These are phyloP conservation scores for Peronospora destructor DNA, from an alignment of 352 stramenopile genomes.

Conservation along the genomic window DNA sequence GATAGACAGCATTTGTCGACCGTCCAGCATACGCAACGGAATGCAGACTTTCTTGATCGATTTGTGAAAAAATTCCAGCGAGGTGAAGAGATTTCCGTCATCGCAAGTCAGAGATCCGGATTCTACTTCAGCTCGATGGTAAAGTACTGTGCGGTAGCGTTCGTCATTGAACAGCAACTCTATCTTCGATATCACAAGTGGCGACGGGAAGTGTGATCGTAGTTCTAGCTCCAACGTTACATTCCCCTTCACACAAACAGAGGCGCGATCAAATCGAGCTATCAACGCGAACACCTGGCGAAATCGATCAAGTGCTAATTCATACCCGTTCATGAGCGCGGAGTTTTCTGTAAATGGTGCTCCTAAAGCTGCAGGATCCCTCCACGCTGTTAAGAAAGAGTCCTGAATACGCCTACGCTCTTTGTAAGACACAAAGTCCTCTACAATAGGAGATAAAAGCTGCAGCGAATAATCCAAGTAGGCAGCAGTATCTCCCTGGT, in stretches of 20 bases:
- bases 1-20: slow-evolving; percentile 47
- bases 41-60: slow-evolving; percentile 32
- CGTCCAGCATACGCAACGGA: slow-evolving; percentile 49
- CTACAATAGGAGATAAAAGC: slow-evolving; percentile 61
- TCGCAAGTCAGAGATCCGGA: slow-evolving; percentile 5
- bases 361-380: slow-evolving; percentile 34
- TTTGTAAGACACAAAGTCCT: slow-evolving; percentile 51
- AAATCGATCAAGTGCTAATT: slow-evolving; percentile 45
- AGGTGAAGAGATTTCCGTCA: slow-evolving; percentile 38
- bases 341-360: slow-evolving; percentile 35
- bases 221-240: slow-evolving; percentile 45
- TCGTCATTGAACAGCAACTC: slow-evolving; percentile 73
- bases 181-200: slow-evolving; percentile 51
- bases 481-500: slow-evolving; percentile 57
- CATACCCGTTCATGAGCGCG: slow-evolving; percentile 34
- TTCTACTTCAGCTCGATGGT: slow-evolving; percentile 31
- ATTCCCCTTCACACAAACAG: slow-evolving; percentile 61
- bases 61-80: slow-evolving; percentile 45
- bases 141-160: slow-evolving; percentile 57
- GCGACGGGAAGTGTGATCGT: slow-evolving; percentile 48
- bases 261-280: slow-evolving; percentile 56
- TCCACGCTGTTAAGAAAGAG: slow-evolving; percentile 59
- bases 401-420: slow-evolving; percentile 57
- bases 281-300: slow-evolving; percentile 43
- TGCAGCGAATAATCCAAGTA: slow-evolving; percentile 79